Conservation (phyloP, 2,329 filamentous ascomycete genomes). For the Phaeosphaeriaceae sp. region DNA sequence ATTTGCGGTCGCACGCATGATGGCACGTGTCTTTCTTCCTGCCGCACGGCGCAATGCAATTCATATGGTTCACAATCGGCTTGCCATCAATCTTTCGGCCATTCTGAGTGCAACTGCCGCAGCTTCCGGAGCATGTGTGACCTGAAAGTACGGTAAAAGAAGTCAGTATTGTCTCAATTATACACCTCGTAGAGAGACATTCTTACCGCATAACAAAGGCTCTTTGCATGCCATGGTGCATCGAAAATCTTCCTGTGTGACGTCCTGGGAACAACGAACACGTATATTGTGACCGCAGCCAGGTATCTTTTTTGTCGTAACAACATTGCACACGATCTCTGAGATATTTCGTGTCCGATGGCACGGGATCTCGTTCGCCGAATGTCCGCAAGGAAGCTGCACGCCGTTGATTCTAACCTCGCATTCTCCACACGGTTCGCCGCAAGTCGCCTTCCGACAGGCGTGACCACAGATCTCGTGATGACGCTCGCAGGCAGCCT, state of each 20-base stretch:
- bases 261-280: constrained; percentile 60
- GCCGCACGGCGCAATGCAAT: constrained; percentile 34
- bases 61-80: constrained; percentile 12
- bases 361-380: neutral
- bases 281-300: constrained; percentile 64
- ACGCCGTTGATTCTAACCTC: constrained; percentile 26
- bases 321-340: constrained; percentile 59
- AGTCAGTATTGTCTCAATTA: too few species aligned
- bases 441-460: constrained; percentile 38
- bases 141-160: too few species aligned
- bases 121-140: constrained; percentile 55
- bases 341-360: constrained; percentile 10
- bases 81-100: constrained; percentile 30
- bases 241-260: constrained; percentile 49
- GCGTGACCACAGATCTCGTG: constrained; percentile 33
- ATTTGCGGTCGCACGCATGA: constrained; percentile 33
- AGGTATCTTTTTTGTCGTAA: constrained; percentile 58
- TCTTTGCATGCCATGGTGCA: constrained; percentile 61
- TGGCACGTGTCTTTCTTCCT: constrained; percentile 37
- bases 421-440: constrained; percentile 37
- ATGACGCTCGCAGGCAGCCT: constrained; percentile 32
- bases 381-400: constrained; percentile 39
- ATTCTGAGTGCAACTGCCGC: constrained; percentile 53
- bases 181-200: too few species aligned
- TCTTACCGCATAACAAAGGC: constrained; percentile 62